Percentiles rank a stretch among this genome's conserved stretches.
phyloP scores from a whole-genome alignment of 371 early-diverging fungal species.

The Nematocida homosporus region DNA sequence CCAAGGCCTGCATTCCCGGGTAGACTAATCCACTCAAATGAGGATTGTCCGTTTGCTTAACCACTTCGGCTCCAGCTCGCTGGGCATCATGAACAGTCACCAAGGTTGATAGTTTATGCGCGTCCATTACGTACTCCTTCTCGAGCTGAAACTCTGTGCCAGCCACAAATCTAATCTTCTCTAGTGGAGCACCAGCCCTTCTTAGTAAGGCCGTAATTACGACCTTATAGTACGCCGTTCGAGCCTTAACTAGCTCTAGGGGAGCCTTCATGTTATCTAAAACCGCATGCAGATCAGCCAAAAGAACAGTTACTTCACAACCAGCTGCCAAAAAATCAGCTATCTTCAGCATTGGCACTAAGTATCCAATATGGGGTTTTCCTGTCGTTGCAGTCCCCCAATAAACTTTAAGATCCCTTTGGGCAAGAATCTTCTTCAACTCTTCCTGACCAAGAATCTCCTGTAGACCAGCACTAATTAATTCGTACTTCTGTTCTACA shows the following conservation, averaged over 20 bases:
- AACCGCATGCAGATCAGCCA: conserved; percentile 96
- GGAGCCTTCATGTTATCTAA: conserved; percentile 98
- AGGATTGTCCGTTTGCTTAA: conserved; percentile 93
- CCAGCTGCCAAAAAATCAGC: conserved; percentile 91
- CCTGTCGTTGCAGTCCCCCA: conserved; percentile 99
- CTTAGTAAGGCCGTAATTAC: conserved; percentile 81
- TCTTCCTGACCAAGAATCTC: conserved; percentile 87
- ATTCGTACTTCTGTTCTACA: conserved; percentile 71
- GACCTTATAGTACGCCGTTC: conserved; percentile 86
- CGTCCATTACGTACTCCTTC: conserved; percentile 83
- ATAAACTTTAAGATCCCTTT: conserved; percentile 86
- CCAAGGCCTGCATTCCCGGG: conserved; percentile 96
- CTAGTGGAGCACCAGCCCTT: conserved; percentile 81
- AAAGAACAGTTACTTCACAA: conserved; percentile 82
- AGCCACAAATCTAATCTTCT: conserved; percentile 73
- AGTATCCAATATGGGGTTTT: conserved; percentile 93
- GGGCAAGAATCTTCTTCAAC: conserved; percentile 76
- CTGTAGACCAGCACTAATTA: conserved; percentile 89
- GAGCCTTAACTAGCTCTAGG: conserved; percentile 78
- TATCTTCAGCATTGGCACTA: conserved; percentile 92
- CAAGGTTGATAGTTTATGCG: conserved; percentile 78
- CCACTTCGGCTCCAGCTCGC: conserved; percentile 98
- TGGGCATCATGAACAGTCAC: conserved; percentile 90
- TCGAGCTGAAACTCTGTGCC: conserved; percentile 84
- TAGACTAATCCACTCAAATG: conserved; percentile 86